Evolutionary conservation across 225 moss, liverwort and hornwort genomes (phyloP), one percentile per base, ranked within the genome.

Genomic region (Straminergon stramineum): DNA sequence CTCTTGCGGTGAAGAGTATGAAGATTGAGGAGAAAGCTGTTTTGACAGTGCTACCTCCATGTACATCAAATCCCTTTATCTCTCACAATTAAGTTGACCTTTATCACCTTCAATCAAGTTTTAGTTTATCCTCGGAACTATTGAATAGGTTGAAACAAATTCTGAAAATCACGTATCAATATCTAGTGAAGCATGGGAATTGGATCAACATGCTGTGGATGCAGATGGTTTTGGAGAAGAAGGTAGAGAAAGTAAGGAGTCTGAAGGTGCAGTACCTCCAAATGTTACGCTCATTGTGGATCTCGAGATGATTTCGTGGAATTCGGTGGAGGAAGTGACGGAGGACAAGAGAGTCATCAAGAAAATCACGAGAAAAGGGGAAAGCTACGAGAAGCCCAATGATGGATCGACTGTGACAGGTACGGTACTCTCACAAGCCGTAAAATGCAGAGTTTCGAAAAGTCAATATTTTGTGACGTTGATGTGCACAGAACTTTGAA

Each of bases 221-320:
- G 71, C 91, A 99, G 97, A 99, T 92, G 97, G 95, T 18, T 97
- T 97, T 91, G 96, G 95, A 85, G 89, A 90, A 11, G 95, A 95
- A 89, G 99, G 97, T 14, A 92, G 91, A 84, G 94, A 93, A 76
- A 86, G 87, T 15, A 82, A 81, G 56, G 93, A 89, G 22, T 60
- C 75, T 48, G 91, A 90, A 57, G 92, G 89, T 12, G 93, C 95
- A 30, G 88, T 97, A 32, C 95, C 99, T 84, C 91, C 96, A 43
- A 94, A 97, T 32, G 92, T 95, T 22, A 89, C 84, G 21, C 88
- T 99, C 34, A 56, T 88, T 28, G 93, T 99, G 82, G 95, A 99
- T 81, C 88, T 99, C 5, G 99, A 97, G 90, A 55, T 99, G 79
- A 56, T 96, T 51, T 95, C 95, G 16, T 99, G 99, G 99, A 99